Evolutionary conservation across 805 yeast genomes (phyloP).

Genomic region (Sungouiella blattae): DNA sequence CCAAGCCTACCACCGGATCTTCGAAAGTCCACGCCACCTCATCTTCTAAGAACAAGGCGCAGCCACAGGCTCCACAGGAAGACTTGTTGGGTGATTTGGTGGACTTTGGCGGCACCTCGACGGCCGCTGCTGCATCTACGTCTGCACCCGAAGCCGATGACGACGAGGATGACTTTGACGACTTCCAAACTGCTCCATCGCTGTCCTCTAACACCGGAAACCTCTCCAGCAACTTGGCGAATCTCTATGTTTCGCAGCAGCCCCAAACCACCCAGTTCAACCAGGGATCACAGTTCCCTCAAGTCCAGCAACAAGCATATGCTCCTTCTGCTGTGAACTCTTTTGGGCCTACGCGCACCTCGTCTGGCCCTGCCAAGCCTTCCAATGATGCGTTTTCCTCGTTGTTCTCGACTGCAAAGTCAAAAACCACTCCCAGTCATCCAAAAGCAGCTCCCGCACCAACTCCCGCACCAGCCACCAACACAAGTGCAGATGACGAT

Average conservation of each 20-base stretch:
- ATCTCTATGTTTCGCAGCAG: conserved; percentile 24
- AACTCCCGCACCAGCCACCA: conserved; percentile 8
- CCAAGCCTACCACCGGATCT: conserved; percentile 35
- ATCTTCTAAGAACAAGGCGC: conserved; percentile 22
- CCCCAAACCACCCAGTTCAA: conserved; percentile 4
- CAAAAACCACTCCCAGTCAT: too few relatives aligned
- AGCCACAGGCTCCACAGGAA: conserved; percentile 29
- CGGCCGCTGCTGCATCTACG: conserved; percentile 17
- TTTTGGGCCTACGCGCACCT: conserved; percentile 11
- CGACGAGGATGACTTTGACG: conserved; percentile 75
- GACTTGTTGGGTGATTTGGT: conserved; percentile 50
- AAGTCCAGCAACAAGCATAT: conserved; percentile 11
- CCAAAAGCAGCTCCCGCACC: too few relatives aligned
- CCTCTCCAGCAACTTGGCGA: conserved; percentile 23
- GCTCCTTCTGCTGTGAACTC: conserved; percentile 7
- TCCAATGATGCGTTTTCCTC: conserved; percentile 71
- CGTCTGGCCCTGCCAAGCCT: conserved; percentile 39
- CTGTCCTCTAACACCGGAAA: conserved; percentile 18
- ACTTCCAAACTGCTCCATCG: conserved; percentile 68
- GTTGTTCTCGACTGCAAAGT: conserved; percentile 62
- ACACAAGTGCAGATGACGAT: conserved; percentile 21
- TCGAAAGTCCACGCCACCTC: conserved; percentile 32
- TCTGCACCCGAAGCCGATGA: too few relatives aligned
- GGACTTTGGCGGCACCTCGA: conserved; percentile 36
- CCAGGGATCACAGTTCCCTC: conserved; percentile 3